Evolutionary conservation across 495 filamentous ascomycete species (phyloP), one percentile per base, ranked within the genome.

Genomic region (Trypethelium eluteriae): DNA sequence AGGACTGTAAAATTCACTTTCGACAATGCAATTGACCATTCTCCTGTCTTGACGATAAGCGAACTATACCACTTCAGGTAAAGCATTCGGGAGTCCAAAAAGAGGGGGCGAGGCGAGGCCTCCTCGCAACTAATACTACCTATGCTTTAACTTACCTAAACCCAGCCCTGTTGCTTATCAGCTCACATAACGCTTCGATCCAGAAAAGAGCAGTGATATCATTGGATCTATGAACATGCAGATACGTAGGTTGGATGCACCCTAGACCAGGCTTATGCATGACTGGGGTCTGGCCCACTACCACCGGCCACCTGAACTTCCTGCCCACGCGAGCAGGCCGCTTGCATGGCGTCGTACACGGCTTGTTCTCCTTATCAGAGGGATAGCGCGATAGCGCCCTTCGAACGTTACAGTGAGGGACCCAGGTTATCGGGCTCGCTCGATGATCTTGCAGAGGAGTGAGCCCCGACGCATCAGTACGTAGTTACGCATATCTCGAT

Each of bases 391-490:
- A 36, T 3, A 59, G 7, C 1, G 53, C 53, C 32, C 7, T 4
- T 59, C 53, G 11, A 25, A 25, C 25, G 25, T 25, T 25, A 25
- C 25, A 25, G 25, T 25, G 25, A 25, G 25, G 25, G 25, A 25
- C 25, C 25, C 25, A 25, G 32, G 32, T 32, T 14, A 59, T 34
- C 32, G 53, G 53, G 34, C 32, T 34, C 10, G 25, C 10, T 18
- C 53, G 53, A 59, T 59, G 11, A 36, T 59, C 53, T 53, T 53
- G 16, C 49, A 53, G 49, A 59, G 53, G 32, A 62, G 34, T 0
- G 61, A 35, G 18, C 9, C 9, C 36, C 39, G 44, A 25, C 25
- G 25, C 25, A 25, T 25, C 0, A 25, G 25, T 25, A 25, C 25
- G 25, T 25, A 25, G 25, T 0, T 12, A 0, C 12, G 35, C n/a